Base-by-base conservation (phyloP, 2,329 filamentous ascomycete species). In the Hypoxylon rubiginosum region DNA sequence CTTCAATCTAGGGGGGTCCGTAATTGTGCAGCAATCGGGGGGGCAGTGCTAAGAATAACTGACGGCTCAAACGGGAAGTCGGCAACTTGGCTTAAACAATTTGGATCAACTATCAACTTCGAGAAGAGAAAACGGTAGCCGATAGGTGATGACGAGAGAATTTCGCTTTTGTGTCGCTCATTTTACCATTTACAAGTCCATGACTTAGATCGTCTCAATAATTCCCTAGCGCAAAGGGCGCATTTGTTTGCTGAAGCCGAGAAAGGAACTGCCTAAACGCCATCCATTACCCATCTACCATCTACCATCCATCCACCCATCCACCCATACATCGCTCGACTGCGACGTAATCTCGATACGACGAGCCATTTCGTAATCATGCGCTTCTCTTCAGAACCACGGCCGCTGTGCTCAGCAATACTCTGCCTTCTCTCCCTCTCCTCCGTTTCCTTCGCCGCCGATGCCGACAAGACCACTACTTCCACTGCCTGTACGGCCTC, bases 401-500 rank as follows among this genome's bases (percentile, higher is more conserved):
- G 67, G 26, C 62, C 68, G 63, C 69, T 66, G 19, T 67, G 52
- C 43, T 65, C 75, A 64, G 72, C 72, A 15, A 56, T 82, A 34
- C 71, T 82, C 48, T 70, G 80, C 26, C 70, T 82, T 50, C 72
- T 82, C 39, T 77, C 77, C 53, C 76, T 79, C 26, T 69, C 73
- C 8, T 73, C 76, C 41, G 54, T 71, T 53, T 59, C 73, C 41
- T 21, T 73, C 62, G 78, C 78, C 48, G 71, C 80, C 41, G 77
- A 80, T 21, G 74, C 80, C 54, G 71, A 78, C 3, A 74, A 81
- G 30, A 79, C 82, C 4, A 76, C 80, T 0, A 84, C 84, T 1
- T 75, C 82, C 0, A 80, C 79, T 28, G 78, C 83, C 32, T 89
- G 87, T 73, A 88, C 86, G 7, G 86, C 86, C 0, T 84, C 85